phyloP scores from a whole-genome alignment of 345 rosid species.

The Eucalyptus marginata region DNA sequence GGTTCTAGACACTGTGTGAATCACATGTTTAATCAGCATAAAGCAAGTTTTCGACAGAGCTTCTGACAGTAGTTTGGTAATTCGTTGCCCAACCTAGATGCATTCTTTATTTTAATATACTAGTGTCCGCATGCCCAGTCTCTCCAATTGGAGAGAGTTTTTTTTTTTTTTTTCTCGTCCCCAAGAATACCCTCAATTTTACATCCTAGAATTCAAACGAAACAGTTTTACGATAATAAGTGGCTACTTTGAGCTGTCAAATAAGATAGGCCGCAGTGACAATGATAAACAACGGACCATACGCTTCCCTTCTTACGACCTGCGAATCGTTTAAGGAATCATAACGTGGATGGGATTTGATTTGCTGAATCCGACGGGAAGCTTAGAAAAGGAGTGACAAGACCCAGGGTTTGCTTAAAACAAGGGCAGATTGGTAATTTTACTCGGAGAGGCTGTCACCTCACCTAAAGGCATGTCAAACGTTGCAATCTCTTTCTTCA shows the following conservation, averaged over 20 bases:
- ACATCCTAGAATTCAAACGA: accelerated
- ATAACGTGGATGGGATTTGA: too few species aligned
- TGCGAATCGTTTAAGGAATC: not conserved
- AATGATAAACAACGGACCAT: not conserved
- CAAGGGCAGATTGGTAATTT: too few species aligned
- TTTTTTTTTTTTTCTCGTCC: too few species aligned
- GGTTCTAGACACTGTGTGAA: accelerated
- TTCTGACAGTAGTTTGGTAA: accelerated
- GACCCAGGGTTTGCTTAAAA: not conserved
- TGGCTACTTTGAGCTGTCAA: not conserved
- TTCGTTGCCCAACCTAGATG: accelerated
- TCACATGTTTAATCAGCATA: accelerated
- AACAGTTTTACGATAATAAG: too few species aligned
- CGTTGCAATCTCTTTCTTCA: not conserved
- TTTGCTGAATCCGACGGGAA: not conserved
- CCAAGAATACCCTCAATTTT: too few species aligned
- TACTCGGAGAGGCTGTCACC: not conserved
- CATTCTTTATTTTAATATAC: too few species aligned
- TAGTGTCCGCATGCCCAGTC: too few species aligned
- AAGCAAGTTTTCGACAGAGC: too few species aligned
- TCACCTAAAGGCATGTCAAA: not conserved
- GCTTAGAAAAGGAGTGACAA: not conserved
- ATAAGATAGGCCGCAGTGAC: not conserved
- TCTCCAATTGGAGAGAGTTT: too few species aligned
- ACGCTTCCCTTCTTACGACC: not conserved